phyloP scores from a whole-genome alignment of 1,284 basidiomycete genomes.

The Moesziomyces aphidis region DNA sequence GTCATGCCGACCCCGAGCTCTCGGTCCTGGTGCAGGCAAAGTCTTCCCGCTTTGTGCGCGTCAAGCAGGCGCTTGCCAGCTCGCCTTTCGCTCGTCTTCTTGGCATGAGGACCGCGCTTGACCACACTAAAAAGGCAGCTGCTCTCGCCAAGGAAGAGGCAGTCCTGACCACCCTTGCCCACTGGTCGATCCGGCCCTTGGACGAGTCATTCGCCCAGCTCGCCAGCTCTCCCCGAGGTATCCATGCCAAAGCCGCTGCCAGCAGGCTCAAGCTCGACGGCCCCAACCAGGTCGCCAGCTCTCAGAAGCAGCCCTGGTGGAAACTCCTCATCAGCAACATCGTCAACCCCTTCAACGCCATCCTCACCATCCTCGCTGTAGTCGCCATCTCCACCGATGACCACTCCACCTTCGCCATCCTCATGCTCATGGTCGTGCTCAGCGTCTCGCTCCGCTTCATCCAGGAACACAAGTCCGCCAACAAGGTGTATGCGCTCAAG shows the following conservation, averaged over 20 bases:
- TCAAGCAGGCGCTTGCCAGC: conserved; percentile 1
- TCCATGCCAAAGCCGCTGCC: conserved; percentile 5
- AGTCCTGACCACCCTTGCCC: conserved; percentile 1
- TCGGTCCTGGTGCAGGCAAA: conserved; percentile 1
- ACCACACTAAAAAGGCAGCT: conserved; percentile 6
- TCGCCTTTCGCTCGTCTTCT: conserved; percentile 5
- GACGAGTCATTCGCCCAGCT: conserved; percentile 1
- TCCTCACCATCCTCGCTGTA: conserved; percentile 11
- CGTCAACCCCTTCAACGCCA: conserved; percentile 12
- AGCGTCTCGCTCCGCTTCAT: conserved; percentile 9
- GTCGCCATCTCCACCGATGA: conserved; percentile 12
- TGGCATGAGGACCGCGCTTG: conserved; percentile 2
- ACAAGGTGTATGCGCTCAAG: conserved; percentile 12
- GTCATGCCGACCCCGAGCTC: conserved; percentile 2
- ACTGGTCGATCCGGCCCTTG: conserved; percentile 4
- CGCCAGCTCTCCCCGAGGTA: conserved; percentile 1
- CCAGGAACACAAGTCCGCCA: conserved; percentile 12
- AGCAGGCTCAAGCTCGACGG: conserved; percentile 9
- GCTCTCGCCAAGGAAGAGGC: conserved; percentile 9
- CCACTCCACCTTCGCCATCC: conserved; percentile 11
- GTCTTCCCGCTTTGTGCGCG: not conserved
- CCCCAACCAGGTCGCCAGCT: conserved; percentile 9
- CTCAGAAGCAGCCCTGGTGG: conserved; percentile 9
- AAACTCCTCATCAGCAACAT: conserved; percentile 13
- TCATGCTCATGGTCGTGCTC: conserved; percentile 12